Base-by-base conservation (phyloP, 352 stramenopile genomes). In the Pythium aphanidermatum region DNA sequence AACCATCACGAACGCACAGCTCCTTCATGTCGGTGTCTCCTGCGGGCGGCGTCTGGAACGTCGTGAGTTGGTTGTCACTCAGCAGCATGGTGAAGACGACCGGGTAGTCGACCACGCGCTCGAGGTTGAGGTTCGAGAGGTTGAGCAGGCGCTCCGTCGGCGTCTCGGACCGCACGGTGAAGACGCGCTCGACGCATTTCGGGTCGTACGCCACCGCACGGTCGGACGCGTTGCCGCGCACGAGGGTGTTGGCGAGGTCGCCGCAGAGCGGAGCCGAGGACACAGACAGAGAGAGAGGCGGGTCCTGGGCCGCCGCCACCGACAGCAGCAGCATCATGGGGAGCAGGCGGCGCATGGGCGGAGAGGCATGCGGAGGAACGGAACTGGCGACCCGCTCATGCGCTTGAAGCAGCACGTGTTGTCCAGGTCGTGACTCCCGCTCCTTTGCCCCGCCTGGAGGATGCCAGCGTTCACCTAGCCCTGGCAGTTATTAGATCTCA, bases 21-120 rank as follows among this genome's bases (percentile, higher is more conserved):
- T 68, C 45, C 29, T 79, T 56, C 68, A 83, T 83, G 46, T 76
- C 58, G 36, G 68, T 74, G 46, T 86, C 70, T n/a, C n/a, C n/a
- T 19, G 39, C 46, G 26, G 52, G 51, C n/a, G 45, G 32, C 2
- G 68, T 47, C 6, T 53, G 48, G 49, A 86, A 83, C 16, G 46
- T 72, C 55, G 74, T 53, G 41, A 86, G 60, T n/a, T 64, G 34
- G 53, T 86, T 86, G 50, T 78, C 56, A 41, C 63, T 68, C 14
- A 83, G 61, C 38, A 75, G 36, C 60, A 86, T 40, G 31, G 62
- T 62, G 48, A 78, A 77, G 16, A 83, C 70, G 17, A 51, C 60
- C 34, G 75, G 75, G 31, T 83, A 84, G 51, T 59, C 71, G 16
- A 33, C 30, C 12, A 87, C 68, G 20, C 34, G 19, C 12, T 47